phyloP scores from a whole-genome alignment of 192 early-diverging fungal species.

The Umbelopsis sp. region DNA sequence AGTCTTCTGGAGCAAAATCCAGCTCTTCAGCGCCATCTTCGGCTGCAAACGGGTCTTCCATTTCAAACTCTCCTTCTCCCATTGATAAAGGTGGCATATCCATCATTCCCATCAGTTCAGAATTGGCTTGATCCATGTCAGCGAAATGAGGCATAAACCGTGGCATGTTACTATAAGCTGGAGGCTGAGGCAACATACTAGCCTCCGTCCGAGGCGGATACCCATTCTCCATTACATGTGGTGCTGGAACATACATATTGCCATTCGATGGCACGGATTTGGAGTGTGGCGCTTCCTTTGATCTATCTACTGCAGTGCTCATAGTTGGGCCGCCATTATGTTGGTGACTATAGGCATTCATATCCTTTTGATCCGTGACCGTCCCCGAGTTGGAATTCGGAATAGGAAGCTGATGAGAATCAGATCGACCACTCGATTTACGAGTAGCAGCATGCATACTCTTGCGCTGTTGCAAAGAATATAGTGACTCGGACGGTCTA shows the following conservation, averaged over 20 bases:
- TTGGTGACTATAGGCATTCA: background rate
- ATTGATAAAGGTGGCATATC: constrained; percentile 33
- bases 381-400: background rate
- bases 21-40: constrained; percentile 15
- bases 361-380: background rate
- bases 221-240: background rate
- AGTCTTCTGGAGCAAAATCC: constrained; percentile 30
- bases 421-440: background rate
- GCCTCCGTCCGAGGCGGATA: background rate
- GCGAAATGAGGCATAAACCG: constrained; percentile 4
- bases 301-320: background rate
- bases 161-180: background rate
- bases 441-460: background rate
- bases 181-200: background rate
- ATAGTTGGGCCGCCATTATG: background rate
- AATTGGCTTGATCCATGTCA: constrained; percentile 11
- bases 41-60: constrained; percentile 26
- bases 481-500: background rate
- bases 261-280: background rate
- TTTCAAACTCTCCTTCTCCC: constrained; percentile 32
- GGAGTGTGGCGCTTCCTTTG: background rate
- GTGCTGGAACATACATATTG: background rate
- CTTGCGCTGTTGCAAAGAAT: background rate
- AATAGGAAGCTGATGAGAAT: background rate
- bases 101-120: background rate